These are phyloP conservation scores for Dinochytrium kinnereticum DNA, from an alignment of 371 early-diverging fungal genomes.

Conservation along the genomic window DNA sequence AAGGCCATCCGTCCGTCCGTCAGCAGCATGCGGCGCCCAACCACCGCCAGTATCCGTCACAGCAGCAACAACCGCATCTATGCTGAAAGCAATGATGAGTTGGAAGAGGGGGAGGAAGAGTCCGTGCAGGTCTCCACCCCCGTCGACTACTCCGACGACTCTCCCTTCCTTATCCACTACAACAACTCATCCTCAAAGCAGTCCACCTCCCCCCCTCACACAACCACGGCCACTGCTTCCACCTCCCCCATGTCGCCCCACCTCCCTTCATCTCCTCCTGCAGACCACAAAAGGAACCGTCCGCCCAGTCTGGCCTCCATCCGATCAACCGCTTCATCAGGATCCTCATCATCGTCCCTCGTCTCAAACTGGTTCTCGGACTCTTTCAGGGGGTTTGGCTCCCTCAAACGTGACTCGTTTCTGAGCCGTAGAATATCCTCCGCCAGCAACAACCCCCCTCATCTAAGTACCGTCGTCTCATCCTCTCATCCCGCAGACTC, in stretches of 20 bases:
- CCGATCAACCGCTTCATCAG: not conserved
- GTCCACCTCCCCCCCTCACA: not conserved
- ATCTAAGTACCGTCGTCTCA: not conserved
- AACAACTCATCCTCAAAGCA: too few species aligned
- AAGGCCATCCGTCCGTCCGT: too few species aligned
- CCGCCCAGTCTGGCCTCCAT: not conserved
- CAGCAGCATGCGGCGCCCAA: too few species aligned
- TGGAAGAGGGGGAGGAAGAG: not conserved
- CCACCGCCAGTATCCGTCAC: not conserved
- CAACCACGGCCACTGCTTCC: too few species aligned
- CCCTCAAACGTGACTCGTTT: conserved; percentile 1
- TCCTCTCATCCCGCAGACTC: not conserved
- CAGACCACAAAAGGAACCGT: not conserved
- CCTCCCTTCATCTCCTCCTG: not conserved
- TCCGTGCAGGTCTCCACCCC: not conserved
- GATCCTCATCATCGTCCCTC: not conserved
- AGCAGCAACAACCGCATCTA: not conserved
- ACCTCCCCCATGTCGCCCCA: too few species aligned
- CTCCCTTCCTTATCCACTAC: not conserved
- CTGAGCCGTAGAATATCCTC: not conserved
- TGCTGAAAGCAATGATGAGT: not conserved
- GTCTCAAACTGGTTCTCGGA: not conserved
- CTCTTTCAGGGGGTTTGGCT: not conserved
- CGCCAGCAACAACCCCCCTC: not conserved
- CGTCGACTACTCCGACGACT: not conserved